Conservation (phyloP, 1,139 yeast genomes). For the Yamadazyma jaroonii region DNA sequence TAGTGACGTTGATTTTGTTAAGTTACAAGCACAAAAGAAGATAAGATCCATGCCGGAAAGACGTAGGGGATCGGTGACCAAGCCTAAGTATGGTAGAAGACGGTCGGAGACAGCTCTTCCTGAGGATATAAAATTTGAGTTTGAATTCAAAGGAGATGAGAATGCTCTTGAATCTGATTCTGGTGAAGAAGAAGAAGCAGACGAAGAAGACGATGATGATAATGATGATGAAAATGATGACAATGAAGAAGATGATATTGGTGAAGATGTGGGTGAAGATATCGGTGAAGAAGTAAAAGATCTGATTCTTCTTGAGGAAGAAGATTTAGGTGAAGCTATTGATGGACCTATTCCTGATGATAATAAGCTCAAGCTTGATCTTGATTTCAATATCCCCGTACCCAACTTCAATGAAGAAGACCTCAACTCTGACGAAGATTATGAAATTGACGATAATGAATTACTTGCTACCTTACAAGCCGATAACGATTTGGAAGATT, state of each 20-base stretch:
- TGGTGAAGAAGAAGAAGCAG: conserved; percentile 42
- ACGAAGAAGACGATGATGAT: conserved; percentile 44
- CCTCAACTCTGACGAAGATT: conserved; percentile 61
- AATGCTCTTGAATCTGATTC: conserved; percentile 12
- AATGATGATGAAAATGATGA: conserved; percentile 11
- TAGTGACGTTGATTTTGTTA: conserved; percentile 68
- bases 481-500: conserved; percentile 57
- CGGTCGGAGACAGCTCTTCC: conserved; percentile 42
- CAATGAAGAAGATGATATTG: conserved; percentile 70
- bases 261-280: conserved; percentile 10
- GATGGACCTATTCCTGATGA: conserved; percentile 12
- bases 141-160: conserved; percentile 47
- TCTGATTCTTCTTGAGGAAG: conserved; percentile 29
- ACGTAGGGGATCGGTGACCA: conserved; percentile 18
- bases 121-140: conserved; percentile 53
- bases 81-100: conserved; percentile 35
- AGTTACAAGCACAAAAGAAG: conserved; percentile 64
- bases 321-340: conserved; percentile 72
- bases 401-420: conserved; percentile 54
- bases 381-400: conserved; percentile 42
- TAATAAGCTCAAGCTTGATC: conserved; percentile 24
- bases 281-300: conserved; percentile 14
- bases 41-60: conserved; percentile 45
- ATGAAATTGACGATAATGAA: conserved; percentile 72
- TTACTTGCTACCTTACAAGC: conserved; percentile 67